Percentiles rank a stretch among this genome's conserved stretches.
phyloP scores from a whole-genome alignment of 2,329 filamentous ascomycete genomes.

The Scedosporium minutisporum region DNA sequence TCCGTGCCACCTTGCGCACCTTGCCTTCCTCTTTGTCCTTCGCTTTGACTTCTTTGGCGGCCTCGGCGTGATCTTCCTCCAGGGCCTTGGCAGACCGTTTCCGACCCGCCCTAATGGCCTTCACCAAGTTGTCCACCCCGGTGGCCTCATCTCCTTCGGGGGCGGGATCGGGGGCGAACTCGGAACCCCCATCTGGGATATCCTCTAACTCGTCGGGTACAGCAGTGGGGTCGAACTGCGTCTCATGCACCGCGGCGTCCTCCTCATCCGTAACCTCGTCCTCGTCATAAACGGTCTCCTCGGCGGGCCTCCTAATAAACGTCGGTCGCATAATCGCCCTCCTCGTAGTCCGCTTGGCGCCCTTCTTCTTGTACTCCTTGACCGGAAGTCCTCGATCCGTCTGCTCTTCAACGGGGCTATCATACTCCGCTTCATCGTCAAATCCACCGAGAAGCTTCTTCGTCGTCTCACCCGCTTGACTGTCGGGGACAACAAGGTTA shows the following conservation, averaged over 20 bases:
- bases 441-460: conserved; percentile 47
- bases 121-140: conserved; percentile 12
- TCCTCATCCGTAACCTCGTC: conserved; percentile 8
- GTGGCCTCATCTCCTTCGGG: conserved; percentile 9
- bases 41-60: conserved; percentile 14
- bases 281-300: conserved; percentile 20
- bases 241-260: conserved; percentile 16
- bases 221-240: conserved; percentile 12
- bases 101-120: conserved; percentile 15
- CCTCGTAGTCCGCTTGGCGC: conserved; percentile 68
- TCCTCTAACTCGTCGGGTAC: conserved; percentile 8
- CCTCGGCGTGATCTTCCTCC: not conserved
- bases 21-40: conserved; percentile 26
- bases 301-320: conserved; percentile 35
- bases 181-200: conserved; percentile 15
- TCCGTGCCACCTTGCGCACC: conserved; percentile 44
- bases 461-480: conserved; percentile 18
- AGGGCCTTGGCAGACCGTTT: conserved; percentile 15
- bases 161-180: conserved; percentile 3
- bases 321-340: conserved; percentile 54
- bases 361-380: conserved; percentile 70
- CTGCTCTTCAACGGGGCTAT: conserved; percentile 39
- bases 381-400: conserved; percentile 46
- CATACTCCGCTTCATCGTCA: conserved; percentile 51
- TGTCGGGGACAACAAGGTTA: conserved; percentile 32